phyloP scores from a whole-genome alignment of 345 rosid species.

The Citrus medica region DNA sequence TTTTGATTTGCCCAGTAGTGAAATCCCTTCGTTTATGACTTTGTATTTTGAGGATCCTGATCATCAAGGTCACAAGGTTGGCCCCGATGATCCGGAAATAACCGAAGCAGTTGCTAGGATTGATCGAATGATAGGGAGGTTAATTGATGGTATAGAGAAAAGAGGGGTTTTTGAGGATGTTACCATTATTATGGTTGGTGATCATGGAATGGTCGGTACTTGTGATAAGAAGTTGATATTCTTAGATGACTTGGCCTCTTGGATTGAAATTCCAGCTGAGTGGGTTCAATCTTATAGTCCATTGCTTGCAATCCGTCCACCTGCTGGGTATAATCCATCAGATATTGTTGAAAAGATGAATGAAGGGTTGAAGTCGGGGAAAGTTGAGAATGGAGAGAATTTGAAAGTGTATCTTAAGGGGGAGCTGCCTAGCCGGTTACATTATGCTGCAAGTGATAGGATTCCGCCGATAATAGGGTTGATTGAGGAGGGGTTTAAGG shows the following conservation, averaged over 20 bases:
- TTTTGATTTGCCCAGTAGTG: slow-evolving; percentile 64
- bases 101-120: slow-evolving; percentile 75
- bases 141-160: slow-evolving; percentile 70
- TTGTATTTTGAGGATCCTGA: slow-evolving; percentile 96
- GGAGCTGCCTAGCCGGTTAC: slow-evolving; percentile 77
- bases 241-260: slow-evolving; percentile 71
- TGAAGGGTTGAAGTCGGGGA: slow-evolving; percentile 63
- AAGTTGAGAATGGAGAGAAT: slow-evolving; percentile 70
- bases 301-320: slow-evolving; percentile 73
- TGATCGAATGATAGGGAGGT: slow-evolving; percentile 71
- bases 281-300: slow-evolving; percentile 83
- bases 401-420: slow-evolving; percentile 81
- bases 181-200: slow-evolving; percentile 81
- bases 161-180: slow-evolving; percentile 91
- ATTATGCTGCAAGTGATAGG: slow-evolving; percentile 59
- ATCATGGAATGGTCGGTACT: slow-evolving; percentile 96
- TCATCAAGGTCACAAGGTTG: slow-evolving; percentile 92
- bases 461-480: slow-evolving; percentile 81
- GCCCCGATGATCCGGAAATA: slow-evolving; percentile 83
- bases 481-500: slow-evolving; percentile 72
- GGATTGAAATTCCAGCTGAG: slow-evolving; percentile 55
- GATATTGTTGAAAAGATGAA: slow-evolving; percentile 80
- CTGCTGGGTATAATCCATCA: slow-evolving; percentile 35
- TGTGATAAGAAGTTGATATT: slow-evolving; percentile 78
- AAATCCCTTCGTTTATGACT: slow-evolving; percentile 78